Evolutionary conservation across 2,329 filamentous ascomycete species (phyloP), one percentile per base, ranked within the genome.

Genomic region (Fusarium phyllophilum): DNA sequence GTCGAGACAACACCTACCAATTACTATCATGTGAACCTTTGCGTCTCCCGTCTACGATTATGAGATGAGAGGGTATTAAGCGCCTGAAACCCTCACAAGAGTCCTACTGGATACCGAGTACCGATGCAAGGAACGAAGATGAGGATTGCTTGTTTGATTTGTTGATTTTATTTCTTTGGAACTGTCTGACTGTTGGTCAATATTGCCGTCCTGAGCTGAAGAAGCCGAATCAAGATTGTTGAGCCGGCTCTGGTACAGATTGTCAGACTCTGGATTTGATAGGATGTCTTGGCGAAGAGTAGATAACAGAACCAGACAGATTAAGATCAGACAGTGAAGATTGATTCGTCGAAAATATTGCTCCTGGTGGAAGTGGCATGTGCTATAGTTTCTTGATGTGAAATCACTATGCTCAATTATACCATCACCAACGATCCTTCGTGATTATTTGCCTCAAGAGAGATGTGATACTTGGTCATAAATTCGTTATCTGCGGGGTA

Each of bases 401-500:
- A 34, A 34, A 34, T 24, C n/a, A 24, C 31, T 24, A 52, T 52
- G 48, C n/a, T 52, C 9, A 34, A n/a, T 34, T 24, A 26, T 52
- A 52, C 13, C n/a, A 34, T 24, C 10, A 56, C 26, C 10, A 10
- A 45, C 24, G 18, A 36, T 29, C 24, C 22, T 44, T 38, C 5
- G n/a, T 33, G 26, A 31, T 45, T 44, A 8, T 14, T 41, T 46
- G n/a, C n/a, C 38, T 31, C 52, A 8, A n/a, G 31, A 26, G 64
- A 15, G 26, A 20, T 68, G 36, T 58, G 51, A 17, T 42, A 42
- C 71, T 65, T 39, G 24, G 60, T 61, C 59, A 55, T 65, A 42
- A 52, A 55, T 65, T 42, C 62, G 48, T 69, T 62, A 44, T 46
- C 9, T 39, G 42, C 22, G 22, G 75, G 75, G 73, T 77, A 77